Percentiles rank a stretch among this genome's conserved stretches.
Evolutionary conservation across 306 rosid genomes (phyloP).

Genomic region (Heteromeles arbutifolia): DNA sequence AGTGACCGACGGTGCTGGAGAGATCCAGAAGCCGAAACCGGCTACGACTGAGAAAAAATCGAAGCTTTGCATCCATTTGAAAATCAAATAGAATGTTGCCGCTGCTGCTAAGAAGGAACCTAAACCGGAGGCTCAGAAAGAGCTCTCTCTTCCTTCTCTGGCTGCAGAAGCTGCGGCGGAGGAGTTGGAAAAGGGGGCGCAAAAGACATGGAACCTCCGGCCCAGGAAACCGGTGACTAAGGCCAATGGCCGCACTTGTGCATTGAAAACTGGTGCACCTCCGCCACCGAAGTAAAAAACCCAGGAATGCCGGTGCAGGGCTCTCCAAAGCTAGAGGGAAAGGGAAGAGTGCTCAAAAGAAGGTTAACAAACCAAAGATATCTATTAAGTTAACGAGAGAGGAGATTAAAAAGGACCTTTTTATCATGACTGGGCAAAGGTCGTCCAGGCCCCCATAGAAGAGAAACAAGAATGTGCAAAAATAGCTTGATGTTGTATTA

Average conservation of each 20-base stretch:
- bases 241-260: neutral
- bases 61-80: slow-evolving; percentile 6
- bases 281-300: neutral
- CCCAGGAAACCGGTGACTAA: slow-evolving; percentile 18
- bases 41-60: neutral
- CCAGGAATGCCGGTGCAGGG: neutral
- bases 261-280: neutral
- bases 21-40: neutral
- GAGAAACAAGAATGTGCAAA: slow-evolving; percentile 20
- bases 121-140: neutral
- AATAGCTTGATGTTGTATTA: slow-evolving; percentile 21
- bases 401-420: slow-evolving; percentile 31
- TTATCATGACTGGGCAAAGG: slow-evolving; percentile 18
- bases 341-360: neutral
- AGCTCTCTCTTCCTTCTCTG: neutral
- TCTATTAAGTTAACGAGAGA: slow-evolving; percentile 5
- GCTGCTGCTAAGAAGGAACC: neutral
- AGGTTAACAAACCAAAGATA: neutral
- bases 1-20: neutral
- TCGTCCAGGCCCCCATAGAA: slow-evolving; percentile 22
- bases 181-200: neutral
- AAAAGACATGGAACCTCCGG: slow-evolving; percentile 31
- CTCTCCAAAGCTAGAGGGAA: neutral
- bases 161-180: neutral
- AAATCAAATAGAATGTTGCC: neutral